Evolutionary conservation across 768 basidiomycete genomes (phyloP), one percentile per base, ranked within the genome.

Genomic region (Trametes elegans): DNA sequence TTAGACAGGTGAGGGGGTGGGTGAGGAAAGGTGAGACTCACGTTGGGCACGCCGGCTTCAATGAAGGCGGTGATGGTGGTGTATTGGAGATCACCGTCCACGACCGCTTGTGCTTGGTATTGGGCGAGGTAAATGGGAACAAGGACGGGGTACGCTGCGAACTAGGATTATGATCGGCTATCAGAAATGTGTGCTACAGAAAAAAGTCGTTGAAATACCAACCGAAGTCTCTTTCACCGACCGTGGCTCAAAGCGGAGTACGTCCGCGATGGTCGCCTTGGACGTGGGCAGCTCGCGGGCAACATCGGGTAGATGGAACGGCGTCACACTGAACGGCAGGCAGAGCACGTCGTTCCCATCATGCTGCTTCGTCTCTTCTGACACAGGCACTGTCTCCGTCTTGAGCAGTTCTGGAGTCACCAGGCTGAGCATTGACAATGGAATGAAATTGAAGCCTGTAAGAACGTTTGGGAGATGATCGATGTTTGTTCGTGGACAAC

Each of bases 71-170:
- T 49, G 34, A 58, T 3, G 5, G 35, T 42, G 16, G 35, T 14
- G 3, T 41, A 21, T 45, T 26, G 11, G 0, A 16, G 2, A 3
- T 32, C 7, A 26, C 31, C 18, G 8, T 53, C 21, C 1, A 27
- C 24, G 2, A 31, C 7, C 57, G 74, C 52, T 6, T 54, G 40
- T 7, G 67, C 60, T 45, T 75, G 61, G 62, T 84, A 87, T 59
- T 78, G 77, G 18, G 74, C 75, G 9, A 87, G 69, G 67, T 87
- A 88, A 5, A 85, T 64, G 5, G 85, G 85, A n/a, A 87, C 66
- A 19, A 87, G 73, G 28, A 87, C 70, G 3, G 85, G 85, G 58
- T 81, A 84, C 32, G 79, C 82, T 21, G 83, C 77, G 18, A 80
- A 70, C 84, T 84, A 60, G 2, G 19, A 50, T 21, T 18, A 16